phyloP scores from a whole-genome alignment of 1,284 basidiomycete species.

The Binderoboletus segoi region DNA sequence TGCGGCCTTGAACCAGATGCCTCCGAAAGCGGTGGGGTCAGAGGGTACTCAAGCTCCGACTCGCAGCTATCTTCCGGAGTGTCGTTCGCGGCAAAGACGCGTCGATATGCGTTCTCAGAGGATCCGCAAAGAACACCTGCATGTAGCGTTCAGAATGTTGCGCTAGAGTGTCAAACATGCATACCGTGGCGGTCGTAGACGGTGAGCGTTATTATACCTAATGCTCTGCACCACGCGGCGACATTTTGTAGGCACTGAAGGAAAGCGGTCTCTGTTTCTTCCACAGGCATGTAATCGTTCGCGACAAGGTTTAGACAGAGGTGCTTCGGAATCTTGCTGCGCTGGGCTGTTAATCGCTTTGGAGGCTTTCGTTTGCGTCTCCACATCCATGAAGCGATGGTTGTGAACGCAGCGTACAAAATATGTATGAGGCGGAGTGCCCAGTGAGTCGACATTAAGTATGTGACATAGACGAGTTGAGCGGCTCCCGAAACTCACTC shows the following conservation, averaged over 20 bases:
- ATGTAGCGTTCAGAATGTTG: slow-evolving; percentile 8
- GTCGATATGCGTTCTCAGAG: slow-evolving; percentile 43
- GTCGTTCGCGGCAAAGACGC: slow-evolving; percentile 34
- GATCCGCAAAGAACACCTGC: slow-evolving; percentile 52
- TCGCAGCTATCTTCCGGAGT: slow-evolving; percentile 46
- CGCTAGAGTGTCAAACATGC: slow-evolving; percentile 21
- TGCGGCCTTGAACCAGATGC: slow-evolving; percentile 61
- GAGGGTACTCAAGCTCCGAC: slow-evolving; percentile 62
- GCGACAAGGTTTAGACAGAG: slow-evolving; percentile 62
- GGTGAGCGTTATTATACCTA: slow-evolving; percentile 61
- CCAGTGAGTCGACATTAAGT: slow-evolving; percentile 41
- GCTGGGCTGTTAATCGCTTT: slow-evolving; percentile 47
- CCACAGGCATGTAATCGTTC: slow-evolving; percentile 35
- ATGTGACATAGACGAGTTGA: slow-evolving; percentile 13
- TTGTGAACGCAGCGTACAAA: slow-evolving; percentile 51
- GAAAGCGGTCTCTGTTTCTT: slow-evolving; percentile 46
- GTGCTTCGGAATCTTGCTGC: slow-evolving; percentile 62
- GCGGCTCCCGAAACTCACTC: too few relatives aligned
- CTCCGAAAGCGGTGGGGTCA: slow-evolving; percentile 74
- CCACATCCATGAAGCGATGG: slow-evolving; percentile 44
- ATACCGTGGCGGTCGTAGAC: slow-evolving; percentile 72
- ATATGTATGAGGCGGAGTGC: slow-evolving; percentile 58
- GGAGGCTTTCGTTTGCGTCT: slow-evolving; percentile 42
- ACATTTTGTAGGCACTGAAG: slow-evolving; percentile 54
- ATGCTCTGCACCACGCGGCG: slow-evolving; percentile 58